Conservation (phyloP, 257 asterid genomes). For the Solanum etuberosum region DNA sequence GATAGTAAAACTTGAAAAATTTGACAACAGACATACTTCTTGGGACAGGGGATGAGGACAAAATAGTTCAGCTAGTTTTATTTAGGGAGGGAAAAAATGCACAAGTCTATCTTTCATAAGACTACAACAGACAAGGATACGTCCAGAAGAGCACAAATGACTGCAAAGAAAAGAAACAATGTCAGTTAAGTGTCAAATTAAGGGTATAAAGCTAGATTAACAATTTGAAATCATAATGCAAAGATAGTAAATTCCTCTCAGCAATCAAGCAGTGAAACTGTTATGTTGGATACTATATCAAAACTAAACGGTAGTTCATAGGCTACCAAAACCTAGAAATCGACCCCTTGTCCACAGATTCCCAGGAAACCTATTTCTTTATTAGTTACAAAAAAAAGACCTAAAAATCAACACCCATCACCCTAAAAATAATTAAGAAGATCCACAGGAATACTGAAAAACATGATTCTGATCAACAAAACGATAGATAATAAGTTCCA, state of each 20-base stretch:
- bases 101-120: not conserved
- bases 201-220: not conserved
- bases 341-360: not conserved
- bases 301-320: not conserved
- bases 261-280: not conserved
- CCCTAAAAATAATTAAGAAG: not conserved
- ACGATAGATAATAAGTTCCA: not conserved
- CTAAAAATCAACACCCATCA: not conserved
- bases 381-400: not conserved
- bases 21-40: not conserved
- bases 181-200: not conserved
- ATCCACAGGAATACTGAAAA: not conserved
- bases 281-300: not conserved
- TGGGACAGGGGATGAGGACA: not conserved
- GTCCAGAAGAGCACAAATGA: constrained; percentile 98
- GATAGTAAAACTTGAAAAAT: not conserved
- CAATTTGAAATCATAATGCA: not conserved
- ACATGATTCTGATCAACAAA: not conserved
- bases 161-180: constrained; percentile 50
- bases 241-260: not conserved
- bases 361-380: not conserved
- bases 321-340: not conserved
- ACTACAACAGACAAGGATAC: constrained; percentile 47
- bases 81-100: not conserved
- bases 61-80: not conserved